Base-by-base conservation (phyloP, 139 green algal species). In the Chlamydomonas sp. region DNA sequence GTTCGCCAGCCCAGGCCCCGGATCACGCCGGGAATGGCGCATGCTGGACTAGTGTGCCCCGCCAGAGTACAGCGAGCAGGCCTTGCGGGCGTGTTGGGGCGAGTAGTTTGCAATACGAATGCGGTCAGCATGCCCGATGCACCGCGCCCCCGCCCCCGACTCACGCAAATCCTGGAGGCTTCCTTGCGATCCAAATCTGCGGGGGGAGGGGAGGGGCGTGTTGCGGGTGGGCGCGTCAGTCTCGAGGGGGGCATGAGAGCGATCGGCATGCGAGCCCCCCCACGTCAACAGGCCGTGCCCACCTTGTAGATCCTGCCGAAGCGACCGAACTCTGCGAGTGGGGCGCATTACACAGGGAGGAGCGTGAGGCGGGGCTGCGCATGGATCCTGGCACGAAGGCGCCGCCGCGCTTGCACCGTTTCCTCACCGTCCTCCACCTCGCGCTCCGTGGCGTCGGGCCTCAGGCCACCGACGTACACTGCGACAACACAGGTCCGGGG, bases 101-200 rank as follows among this genome's bases (percentile, higher is more conserved):
- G n/a, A n/a, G n/a, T n/a, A n/a, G n/a, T n/a, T n/a, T n/a, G n/a
- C n/a, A n/a, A n/a, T n/a, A n/a, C n/a, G n/a, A n/a, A n/a, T n/a
- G n/a, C n/a, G n/a, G n/a, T n/a, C n/a, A n/a, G n/a, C n/a, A n/a
- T n/a, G n/a, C n/a, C n/a, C n/a, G n/a, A n/a, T n/a, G n/a, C n/a
- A n/a, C n/a, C n/a, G n/a, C n/a, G n/a, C n/a, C n/a, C n/a, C n/a
- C n/a, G n/a, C n/a, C n/a, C n/a, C 20, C 43, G 43, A 54, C 31
- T 28, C 30, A 70, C 5, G 48, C 60, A 49, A 76, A 76, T 16
- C 61, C 70, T 20, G 70, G 60, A 58, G 60, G 70, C 39, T 68
- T 68, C 8, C 60, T 49, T 10, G 60, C 60, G 34, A 68, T 48
- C 60, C 60, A 68, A 43, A 68, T 35, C 61, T 76, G 70, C 61